Evolutionary conservation across 805 yeast genomes (phyloP), one percentile per base, ranked within the genome.

Genomic region (Candida mattraensis): DNA sequence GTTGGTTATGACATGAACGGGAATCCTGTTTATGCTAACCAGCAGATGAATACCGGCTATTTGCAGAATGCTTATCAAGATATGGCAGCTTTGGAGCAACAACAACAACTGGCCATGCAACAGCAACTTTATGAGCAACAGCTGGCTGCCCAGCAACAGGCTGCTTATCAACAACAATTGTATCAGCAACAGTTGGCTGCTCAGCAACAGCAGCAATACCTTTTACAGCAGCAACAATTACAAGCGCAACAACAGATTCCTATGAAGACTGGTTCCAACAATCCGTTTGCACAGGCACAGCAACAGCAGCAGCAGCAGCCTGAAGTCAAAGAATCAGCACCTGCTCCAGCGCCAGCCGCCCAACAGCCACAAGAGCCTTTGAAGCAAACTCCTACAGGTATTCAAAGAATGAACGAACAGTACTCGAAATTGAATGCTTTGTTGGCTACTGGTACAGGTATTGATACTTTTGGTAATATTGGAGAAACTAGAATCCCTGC

Each of bases 401-500:
- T 74, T 18, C 75, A 74, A 51, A 66, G 63, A 39, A 71, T 78
- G 53, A 72, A 76, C 42, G 77, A 76, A 28, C 69, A 74, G 53
- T 63, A 76, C 70, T 68, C 87, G 44, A 89, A 85, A 42, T 73
- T 91, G 54, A 88, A 88, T 64, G 73, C 75, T 35, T 69, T 89
- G 36, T 67, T 91, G 46, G 87, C 93, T 9, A 76, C 78, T 28
- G 97, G 96, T 18, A 86, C 95, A 0, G 97, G 96, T 20, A 69
- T 87, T 39, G 99, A 89, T 64, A 89, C 97, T 0, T 93, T 86
- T 60, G 95, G 95, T 58, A 87, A 87, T 61, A 79, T 83, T 12
- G 95, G 95, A 36, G 81, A 78, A 14, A 60, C 78, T 6, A 80
- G 96, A 65, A 76, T 91, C 37, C 96, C 98, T 3, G 94, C 95